phyloP scores from a whole-genome alignment of 1,284 basidiomycete species.

The Termitomyces sp. region DNA sequence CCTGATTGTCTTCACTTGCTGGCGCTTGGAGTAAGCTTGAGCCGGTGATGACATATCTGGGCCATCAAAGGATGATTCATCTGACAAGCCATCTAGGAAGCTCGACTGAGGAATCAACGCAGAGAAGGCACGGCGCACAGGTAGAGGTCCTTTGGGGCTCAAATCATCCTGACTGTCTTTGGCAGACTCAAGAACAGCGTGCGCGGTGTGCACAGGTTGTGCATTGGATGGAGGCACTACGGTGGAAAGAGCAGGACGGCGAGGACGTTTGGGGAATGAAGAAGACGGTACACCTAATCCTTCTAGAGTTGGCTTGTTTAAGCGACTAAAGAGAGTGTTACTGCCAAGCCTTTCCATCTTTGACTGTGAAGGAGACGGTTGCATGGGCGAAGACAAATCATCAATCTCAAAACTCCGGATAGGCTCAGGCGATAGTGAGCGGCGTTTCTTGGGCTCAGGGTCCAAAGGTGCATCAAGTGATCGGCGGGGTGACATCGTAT shows the following conservation, averaged over 20 bases:
- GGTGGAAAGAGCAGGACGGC: slow-evolving; percentile 65
- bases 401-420: slow-evolving; percentile 32
- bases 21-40: slow-evolving; percentile 69
- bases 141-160: slow-evolving; percentile 33
- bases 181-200: slow-evolving; percentile 30
- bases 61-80: slow-evolving; percentile 57
- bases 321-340: slow-evolving; percentile 36
- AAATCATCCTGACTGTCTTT: slow-evolving; percentile 19
- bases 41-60: slow-evolving; percentile 71
- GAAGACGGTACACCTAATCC: slow-evolving; percentile 56
- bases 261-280: slow-evolving; percentile 49
- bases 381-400: slow-evolving; percentile 52
- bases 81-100: slow-evolving; percentile 41
- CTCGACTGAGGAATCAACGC: slow-evolving; percentile 56
- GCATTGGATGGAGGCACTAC: slow-evolving; percentile 43
- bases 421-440: slow-evolving; percentile 62
- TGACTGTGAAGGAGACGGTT: slow-evolving; percentile 59
- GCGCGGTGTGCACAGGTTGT: slow-evolving; percentile 35
- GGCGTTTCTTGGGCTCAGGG: slow-evolving; percentile 56
- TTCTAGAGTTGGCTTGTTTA: slow-evolving; percentile 50
- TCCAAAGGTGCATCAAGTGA: slow-evolving; percentile 37
- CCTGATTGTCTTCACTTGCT: slow-evolving; percentile 67
- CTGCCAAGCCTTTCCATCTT: slow-evolving; percentile 59
- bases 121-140: slow-evolving; percentile 67
- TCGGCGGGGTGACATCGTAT: slow-evolving; percentile 44